Conservation (phyloP, 225 moss, liverwort and hornwort species). For the Marchantia polymorpha region DNA sequence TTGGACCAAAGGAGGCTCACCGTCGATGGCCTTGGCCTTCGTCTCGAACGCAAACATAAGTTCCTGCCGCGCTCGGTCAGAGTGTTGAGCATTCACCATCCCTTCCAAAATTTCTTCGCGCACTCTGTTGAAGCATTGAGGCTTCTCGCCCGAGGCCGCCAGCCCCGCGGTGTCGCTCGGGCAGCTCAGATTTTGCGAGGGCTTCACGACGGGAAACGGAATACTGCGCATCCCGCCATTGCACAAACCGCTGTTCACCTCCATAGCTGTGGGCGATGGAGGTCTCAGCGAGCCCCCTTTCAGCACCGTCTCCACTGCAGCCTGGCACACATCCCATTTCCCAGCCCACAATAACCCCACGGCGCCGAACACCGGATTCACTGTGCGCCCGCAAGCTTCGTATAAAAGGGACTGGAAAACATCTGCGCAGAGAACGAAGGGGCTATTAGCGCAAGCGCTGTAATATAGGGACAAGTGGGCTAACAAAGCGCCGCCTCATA, state of each 20-base stretch:
- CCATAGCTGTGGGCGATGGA: slow-evolving; percentile 39
- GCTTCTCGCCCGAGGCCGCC: slow-evolving; percentile 15
- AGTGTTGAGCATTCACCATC: no score
- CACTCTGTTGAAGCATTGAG: slow-evolving; percentile 16
- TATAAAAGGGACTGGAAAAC: slow-evolving; percentile 70
- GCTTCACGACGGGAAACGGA: slow-evolving; percentile 32
- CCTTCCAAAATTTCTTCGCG: slow-evolving; percentile 23
- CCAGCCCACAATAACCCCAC: slow-evolving; percentile 61
- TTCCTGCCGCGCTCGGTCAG: no score
- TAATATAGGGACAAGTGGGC: no score
- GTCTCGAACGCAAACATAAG: no score
- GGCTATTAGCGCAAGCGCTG: no score
- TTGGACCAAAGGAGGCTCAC: no score
- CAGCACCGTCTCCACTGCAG: slow-evolving; percentile 63
- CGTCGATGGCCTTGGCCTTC: no score
- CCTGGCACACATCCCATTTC: slow-evolving; percentile 62
- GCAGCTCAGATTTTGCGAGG: slow-evolving; percentile 6
- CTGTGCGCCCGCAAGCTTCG: slow-evolving; percentile 72
- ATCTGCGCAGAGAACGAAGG: slow-evolving; percentile 45
- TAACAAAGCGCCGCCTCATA: no score
- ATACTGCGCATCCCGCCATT: slow-evolving; percentile 11
- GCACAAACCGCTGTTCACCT: slow-evolving; percentile 1
- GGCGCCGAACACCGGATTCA: slow-evolving; percentile 73
- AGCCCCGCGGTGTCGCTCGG: slow-evolving; percentile 11
- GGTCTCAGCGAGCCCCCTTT: slow-evolving; percentile 51